Conservation (phyloP, 192 early-diverging fungal species). For the Podila minutissima region DNA sequence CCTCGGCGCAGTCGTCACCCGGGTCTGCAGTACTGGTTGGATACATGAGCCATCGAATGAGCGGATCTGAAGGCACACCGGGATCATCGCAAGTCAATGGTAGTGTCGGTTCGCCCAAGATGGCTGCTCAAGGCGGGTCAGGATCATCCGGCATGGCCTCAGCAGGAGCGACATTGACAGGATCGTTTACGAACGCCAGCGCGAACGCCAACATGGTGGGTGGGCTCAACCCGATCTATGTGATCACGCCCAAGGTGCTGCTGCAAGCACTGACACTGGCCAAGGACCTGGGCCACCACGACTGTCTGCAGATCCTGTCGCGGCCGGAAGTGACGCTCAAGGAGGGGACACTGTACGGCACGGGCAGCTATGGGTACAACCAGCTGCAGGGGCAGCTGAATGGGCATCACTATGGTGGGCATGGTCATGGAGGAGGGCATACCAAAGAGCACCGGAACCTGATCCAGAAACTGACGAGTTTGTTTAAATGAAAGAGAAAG, state of each 20-base stretch:
- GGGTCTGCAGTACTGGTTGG: conserved; percentile 28
- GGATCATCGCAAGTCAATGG: not conserved
- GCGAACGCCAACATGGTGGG: conserved; percentile 49
- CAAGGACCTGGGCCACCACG: conserved; percentile 40
- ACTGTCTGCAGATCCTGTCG: conserved; percentile 40
- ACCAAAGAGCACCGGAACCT: conserved; percentile 44
- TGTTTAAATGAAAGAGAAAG: conserved; percentile 26
- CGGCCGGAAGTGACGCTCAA: conserved; percentile 45
- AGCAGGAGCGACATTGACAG: conserved; percentile 11
- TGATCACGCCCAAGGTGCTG: conserved; percentile 42
- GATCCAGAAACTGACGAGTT: conserved; percentile 43
- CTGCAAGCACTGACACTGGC: conserved; percentile 42
- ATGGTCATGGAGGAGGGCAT: conserved; percentile 23
- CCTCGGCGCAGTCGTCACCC: conserved; percentile 46
- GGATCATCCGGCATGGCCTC: conserved; percentile 3
- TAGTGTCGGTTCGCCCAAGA: conserved; percentile 25
- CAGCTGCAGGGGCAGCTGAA: conserved; percentile 19
- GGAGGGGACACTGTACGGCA: conserved; percentile 44
- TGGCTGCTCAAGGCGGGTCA: conserved; percentile 23
- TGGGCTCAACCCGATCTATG: conserved; percentile 34
- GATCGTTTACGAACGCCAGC: conserved; percentile 45
- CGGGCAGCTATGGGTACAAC: conserved; percentile 50
- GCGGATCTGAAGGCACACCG: not conserved
- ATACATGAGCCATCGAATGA: conserved; percentile 36
- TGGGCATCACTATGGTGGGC: conserved; percentile 11